Percentiles rank a stretch among this genome's conserved stretches.
Evolutionary conservation across 2,329 filamentous ascomycete species (phyloP).

Genomic region (Cercospora citrullina): DNA sequence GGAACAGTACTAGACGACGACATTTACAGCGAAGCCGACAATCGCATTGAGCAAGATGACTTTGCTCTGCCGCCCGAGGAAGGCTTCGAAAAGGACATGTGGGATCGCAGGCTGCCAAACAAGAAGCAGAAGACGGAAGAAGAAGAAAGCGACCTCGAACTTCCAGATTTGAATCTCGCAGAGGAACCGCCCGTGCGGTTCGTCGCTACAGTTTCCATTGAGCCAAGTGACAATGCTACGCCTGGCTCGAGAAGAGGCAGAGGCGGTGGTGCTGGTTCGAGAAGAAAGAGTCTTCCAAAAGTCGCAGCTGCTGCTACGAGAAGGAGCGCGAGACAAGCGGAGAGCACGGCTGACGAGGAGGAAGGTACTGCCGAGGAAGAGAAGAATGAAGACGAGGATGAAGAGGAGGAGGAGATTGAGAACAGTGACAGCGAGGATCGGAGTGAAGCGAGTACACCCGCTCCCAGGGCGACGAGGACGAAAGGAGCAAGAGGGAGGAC

Average conservation of each 20-base stretch:
- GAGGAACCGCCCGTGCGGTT: conserved; percentile 37
- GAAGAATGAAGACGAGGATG: conserved; percentile 30
- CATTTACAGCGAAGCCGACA: conserved; percentile 40
- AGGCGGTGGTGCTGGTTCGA: conserved; percentile 18
- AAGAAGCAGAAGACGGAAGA: conserved; percentile 22
- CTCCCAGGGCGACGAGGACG: conserved; percentile 14
- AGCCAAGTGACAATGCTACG: conserved; percentile 30
- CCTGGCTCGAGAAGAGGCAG: conserved; percentile 24
- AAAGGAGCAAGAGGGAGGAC: conserved; percentile 13
- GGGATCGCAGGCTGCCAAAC: conserved; percentile 40
- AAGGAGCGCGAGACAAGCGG: conserved; percentile 33
- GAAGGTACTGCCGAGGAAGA: conserved; percentile 32
- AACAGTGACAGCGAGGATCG: conserved; percentile 28
- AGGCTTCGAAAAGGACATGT: conserved; percentile 46
- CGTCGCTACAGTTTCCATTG: conserved; percentile 37
- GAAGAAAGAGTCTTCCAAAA: conserved; percentile 22
- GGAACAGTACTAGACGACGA: conserved; percentile 38
- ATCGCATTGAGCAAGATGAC: conserved; percentile 42
- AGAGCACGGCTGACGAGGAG: conserved; percentile 31
- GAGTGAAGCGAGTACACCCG: conserved; percentile 23
- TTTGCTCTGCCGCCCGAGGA: conserved; percentile 46
- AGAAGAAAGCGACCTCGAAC: conserved; percentile 28
- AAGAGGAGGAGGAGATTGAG: conserved; percentile 28
- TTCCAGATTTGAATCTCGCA: conserved; percentile 38
- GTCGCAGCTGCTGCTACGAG: conserved; percentile 22